These are phyloP conservation scores for Starmerella apicola DNA, from an alignment of 805 yeast species.

Conservation along the genomic window DNA sequence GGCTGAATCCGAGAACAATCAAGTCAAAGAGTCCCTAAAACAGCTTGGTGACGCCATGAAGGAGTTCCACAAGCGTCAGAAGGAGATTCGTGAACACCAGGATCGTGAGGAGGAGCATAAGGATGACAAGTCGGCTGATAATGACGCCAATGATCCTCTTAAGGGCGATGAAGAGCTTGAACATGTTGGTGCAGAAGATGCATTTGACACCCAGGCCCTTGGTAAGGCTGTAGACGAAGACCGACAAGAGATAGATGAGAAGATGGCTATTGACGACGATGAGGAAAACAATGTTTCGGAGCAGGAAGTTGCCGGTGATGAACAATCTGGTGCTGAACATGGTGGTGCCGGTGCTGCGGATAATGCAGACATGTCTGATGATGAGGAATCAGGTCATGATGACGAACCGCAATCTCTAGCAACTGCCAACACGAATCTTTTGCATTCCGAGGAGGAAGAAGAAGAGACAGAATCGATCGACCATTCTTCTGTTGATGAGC, in stretches of 20 bases:
- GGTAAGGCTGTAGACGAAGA: conserved; percentile 82
- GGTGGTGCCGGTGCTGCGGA: conserved; percentile 21
- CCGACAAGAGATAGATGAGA: conserved; percentile 54
- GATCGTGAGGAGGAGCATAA: conserved; percentile 28
- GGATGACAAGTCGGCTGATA: conserved; percentile 31
- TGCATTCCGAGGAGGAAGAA: conserved; percentile 8
- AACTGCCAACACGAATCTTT: conserved; percentile 9
- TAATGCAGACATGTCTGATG: conserved; percentile 17
- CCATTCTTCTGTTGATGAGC: background rate
- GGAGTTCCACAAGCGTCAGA: conserved; percentile 81
- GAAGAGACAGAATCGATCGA: background rate
- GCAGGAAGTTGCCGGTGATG: conserved; percentile 21
- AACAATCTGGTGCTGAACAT: conserved; percentile 26
- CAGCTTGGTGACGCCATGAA: conserved; percentile 85
- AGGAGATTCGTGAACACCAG: conserved; percentile 63
- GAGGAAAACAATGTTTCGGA: conserved; percentile 22
- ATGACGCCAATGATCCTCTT: conserved; percentile 25
- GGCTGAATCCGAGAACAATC: conserved; percentile 2
- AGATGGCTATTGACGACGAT: conserved; percentile 30
- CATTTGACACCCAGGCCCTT: conserved; percentile 76
- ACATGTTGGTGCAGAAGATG: conserved; percentile 46
- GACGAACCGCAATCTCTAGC: conserved; percentile 17
- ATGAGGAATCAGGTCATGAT: conserved; percentile 17
- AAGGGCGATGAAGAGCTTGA: conserved; percentile 39
- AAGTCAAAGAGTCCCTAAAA: conserved; percentile 50